phyloP scores from a whole-genome alignment of 2,329 filamentous ascomycete genomes.

The Clarireedia monteithiana region DNA sequence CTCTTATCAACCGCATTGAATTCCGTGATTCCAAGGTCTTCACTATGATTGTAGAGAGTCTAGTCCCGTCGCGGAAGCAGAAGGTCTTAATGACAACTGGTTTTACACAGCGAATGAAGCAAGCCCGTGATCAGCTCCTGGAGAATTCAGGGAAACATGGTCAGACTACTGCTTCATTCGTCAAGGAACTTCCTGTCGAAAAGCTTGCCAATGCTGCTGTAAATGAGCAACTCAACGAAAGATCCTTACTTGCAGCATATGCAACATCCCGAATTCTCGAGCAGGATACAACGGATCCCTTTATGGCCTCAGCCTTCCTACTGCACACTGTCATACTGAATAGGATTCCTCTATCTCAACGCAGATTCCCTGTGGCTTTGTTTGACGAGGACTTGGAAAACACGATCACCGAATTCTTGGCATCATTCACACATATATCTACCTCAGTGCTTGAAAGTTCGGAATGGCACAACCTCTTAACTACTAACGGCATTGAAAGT shows the following conservation, averaged over 20 bases:
- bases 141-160: neutral
- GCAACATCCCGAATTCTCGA: constrained; percentile 29
- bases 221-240: constrained; percentile 29
- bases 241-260: constrained; percentile 24
- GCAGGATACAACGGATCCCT: constrained; percentile 21
- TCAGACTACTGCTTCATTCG: neutral
- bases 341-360: constrained; percentile 33
- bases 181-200: constrained; percentile 10
- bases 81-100: constrained; percentile 13
- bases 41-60: constrained; percentile 38
- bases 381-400: constrained; percentile 28
- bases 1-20: constrained; percentile 55
- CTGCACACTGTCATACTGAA: constrained; percentile 35
- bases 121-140: constrained; percentile 9
- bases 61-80: constrained; percentile 14
- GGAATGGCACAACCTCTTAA: constrained; percentile 19
- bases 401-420: constrained; percentile 33
- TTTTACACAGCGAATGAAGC: constrained; percentile 14
- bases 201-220: constrained; percentile 15
- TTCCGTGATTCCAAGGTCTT: constrained; percentile 47
- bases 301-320: constrained; percentile 34
- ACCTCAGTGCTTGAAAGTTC: constrained; percentile 30
- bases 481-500: constrained; percentile 25
- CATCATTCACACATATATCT: constrained; percentile 30
- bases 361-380: constrained; percentile 29